Base-by-base conservation (phyloP, 352 stramenopile genomes). In the Globisporangium cederbergense region DNA sequence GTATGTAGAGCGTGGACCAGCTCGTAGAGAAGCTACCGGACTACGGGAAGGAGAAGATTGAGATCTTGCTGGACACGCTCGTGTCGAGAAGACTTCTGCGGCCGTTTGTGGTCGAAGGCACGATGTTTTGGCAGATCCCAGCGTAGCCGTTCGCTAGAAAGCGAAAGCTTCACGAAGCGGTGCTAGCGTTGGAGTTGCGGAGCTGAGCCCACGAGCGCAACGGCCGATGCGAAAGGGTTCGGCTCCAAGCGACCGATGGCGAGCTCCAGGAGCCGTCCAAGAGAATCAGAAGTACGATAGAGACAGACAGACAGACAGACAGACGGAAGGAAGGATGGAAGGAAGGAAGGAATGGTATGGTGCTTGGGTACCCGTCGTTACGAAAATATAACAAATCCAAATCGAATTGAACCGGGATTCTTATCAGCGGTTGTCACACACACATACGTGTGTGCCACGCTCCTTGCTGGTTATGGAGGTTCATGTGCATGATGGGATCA, bases 81-180 rank as follows among this genome's bases (percentile, higher is more conserved):
- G 86, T 95, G 30, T 95, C 86, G 2, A 65, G 83, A 36, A 73
- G 83, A 11, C 64, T 95, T 2, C 64, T 95, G 58, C 86, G 86
- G 32, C 84, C 86, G 38, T 95, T 95, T 66, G 83, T 86, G 7
- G 83, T 95, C 11, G 84, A 91, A 78, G 86, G 86, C 42, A 88
- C 78, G 28, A 92, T 95, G 83, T 93, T 90, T 62, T 95, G 86
- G 86, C 84, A 95, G 71, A 68, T 80, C 8, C 70, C 77, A 32
- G 52, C 72, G n/a, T 83, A 76, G 56, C 34, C 22, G 20, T 6
- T 7, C 16, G 52, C 25, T 54, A 9, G 22, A 8, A 61, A 10
- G 47, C 20, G 30, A 45, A 18, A 22, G 22, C 20, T 62, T 10
- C 32, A 25, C 10, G 11, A 11, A 34, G 28, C 32, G 22, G 2